Base-by-base conservation (phyloP, 805 yeast genomes). In the Metschnikowia drakensbergensis region DNA sequence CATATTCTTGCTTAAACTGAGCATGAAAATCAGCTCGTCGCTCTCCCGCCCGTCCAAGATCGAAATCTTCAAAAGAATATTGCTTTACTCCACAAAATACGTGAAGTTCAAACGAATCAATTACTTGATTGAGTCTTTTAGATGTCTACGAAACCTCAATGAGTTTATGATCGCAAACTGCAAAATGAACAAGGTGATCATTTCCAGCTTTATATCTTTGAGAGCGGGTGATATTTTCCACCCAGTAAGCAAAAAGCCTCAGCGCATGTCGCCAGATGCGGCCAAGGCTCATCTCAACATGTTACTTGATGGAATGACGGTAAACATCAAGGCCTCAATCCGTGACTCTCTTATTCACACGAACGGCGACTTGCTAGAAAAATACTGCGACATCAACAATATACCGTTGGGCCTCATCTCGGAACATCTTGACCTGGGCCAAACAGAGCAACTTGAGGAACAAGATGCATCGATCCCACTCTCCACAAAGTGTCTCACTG, bases 291-390 rank as follows among this genome's bases (percentile, higher is more conserved):
- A 56, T 34, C 48, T 72, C 22, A 57, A 61, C 28, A 58, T 64
- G 47, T 38, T 68, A 4, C 57, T 73, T 29, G 46, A 55, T 27
- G 62, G 68, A 27, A 51, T 71, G 35, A 60, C 58, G 23, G 54
- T 66, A 45, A 66, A 67, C 49, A 45, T 68, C 29, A 63, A 52
- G 45, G 44, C 51, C n/a, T 65, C 69, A 3, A 63, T 69, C 11
- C 44, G 57, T 6, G 61, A 61, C 22, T 52, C 71, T 6, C 46
- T 72, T 1, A 71, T 74, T 0, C 49, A 54, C 26, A 48, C 68
- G 30, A 70, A 72, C 50, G 76, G 77, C 0, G 65, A 63, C 1
- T 53, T 65, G 7, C 58, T 73, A 27, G 75, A 73, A 48, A 67
- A 69, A 51, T 72, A 71, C 48, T 70, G 75, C 47, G 55, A 56